Percentiles rank a stretch among this genome's conserved stretches.
Evolutionary conservation across 495 filamentous ascomycete genomes (phyloP).

Genomic region (Talaromyces borbonicus): DNA sequence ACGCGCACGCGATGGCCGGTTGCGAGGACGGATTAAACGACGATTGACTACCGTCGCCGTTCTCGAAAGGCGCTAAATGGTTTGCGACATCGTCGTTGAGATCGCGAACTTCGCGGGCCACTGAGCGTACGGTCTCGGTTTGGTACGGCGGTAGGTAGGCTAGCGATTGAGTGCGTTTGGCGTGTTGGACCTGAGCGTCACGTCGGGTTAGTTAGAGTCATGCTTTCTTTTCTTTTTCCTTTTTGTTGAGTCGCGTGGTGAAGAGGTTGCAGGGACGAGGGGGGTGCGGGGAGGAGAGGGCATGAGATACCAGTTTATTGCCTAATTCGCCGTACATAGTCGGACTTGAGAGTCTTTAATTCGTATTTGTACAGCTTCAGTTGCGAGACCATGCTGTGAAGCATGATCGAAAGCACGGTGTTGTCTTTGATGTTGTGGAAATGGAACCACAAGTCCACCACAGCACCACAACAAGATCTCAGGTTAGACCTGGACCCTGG

Average conservation of each 20-base stretch:
- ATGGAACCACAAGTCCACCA: too few relatives aligned
- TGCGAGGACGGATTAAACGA: constrained; percentile 79
- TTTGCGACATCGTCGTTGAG: constrained; percentile 80
- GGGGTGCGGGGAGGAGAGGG: too few relatives aligned
- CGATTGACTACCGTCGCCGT: constrained; percentile 12
- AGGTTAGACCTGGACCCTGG: too few relatives aligned
- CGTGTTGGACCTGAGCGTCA: constrained; percentile 71
- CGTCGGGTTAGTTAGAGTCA: constrained; percentile 7
- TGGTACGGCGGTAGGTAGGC: constrained; percentile 86
- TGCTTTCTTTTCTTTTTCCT: not conserved
- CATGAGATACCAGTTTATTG: constrained; percentile 61
- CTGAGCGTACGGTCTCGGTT: constrained; percentile 78
- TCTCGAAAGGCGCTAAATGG: constrained; percentile 71
- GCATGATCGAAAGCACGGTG: too few relatives aligned
- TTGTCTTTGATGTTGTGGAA: too few relatives aligned
- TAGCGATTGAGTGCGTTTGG: constrained; percentile 88
- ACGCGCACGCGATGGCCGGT: constrained; percentile 72
- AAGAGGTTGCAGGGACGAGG: too few relatives aligned
- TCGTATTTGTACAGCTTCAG: not conserved
- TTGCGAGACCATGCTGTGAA: not conserved
- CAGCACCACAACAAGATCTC: too few relatives aligned
- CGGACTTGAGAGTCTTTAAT: not conserved
- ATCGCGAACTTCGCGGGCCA: constrained; percentile 87
- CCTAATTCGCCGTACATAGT: constrained; percentile 87
- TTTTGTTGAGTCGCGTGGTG: not conserved